Base-by-base conservation (phyloP, 371 early-diverging fungal genomes). In the Actinomortierella ambigua region DNA sequence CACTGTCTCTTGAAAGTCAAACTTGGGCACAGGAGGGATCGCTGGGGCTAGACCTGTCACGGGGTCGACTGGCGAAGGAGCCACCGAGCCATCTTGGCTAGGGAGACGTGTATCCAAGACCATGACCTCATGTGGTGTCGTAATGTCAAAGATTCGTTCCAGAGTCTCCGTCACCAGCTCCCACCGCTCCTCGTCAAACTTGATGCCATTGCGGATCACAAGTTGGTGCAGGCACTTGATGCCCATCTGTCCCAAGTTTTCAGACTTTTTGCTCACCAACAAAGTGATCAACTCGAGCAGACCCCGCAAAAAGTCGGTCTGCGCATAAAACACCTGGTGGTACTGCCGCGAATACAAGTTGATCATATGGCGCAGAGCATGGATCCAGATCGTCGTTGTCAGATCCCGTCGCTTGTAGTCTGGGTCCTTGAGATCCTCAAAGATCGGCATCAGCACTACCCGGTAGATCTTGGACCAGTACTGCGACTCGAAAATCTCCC, bases 201-300 rank as follows among this genome's bases (percentile, higher is more conserved):
- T 82, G 24, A 67, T 17, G 14, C 80, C 81, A 61, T 93, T 94
- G 55, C 77, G 78, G 48, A 88, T 87, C 29, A 95, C 81, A 57
- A 95, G 77, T 55, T 92, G 89, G 62, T 90, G 91, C 54, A 95
- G 68, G 57, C 95, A 93, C 14, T 88, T 86, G 15, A 91, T 89
- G 13, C 94, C 93, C 57, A 94, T 93, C 51, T 90, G 79, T 34
- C 91, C 91, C 68, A 95, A 68, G 7, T 91, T 88, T 69, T 94
- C 94, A 57, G 91, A 91, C 69, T 88, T 89, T 70, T 93, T 93
- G 51, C 85, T 85, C 65, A 93, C 87, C 65, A 93, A 89, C 46
- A 88, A 67, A 1, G 80, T 80, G 57, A 95, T 77, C 47, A 95
- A 77, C 53, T 91, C 90, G 47, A 95, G 77, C 13, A 95, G 70